Percentiles rank a stretch among this genome's conserved stretches.
phyloP scores from a whole-genome alignment of 495 filamentous ascomycete species.

The Xylaria bambusicola region DNA sequence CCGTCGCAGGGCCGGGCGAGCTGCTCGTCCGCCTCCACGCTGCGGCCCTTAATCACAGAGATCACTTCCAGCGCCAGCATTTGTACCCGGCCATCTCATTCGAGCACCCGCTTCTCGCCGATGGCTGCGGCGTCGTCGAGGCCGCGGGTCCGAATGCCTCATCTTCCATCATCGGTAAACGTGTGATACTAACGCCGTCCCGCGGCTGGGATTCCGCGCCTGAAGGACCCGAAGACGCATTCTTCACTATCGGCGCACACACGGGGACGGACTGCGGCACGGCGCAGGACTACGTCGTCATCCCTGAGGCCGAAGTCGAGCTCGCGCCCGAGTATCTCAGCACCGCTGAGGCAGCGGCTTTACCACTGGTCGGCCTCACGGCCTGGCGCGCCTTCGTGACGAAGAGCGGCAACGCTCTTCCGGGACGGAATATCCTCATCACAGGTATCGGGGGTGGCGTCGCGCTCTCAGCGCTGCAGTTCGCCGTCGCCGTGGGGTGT shows the following conservation, averaged over 20 bases:
- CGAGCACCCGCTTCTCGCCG: constrained; percentile 68
- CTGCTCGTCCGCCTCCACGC: constrained; percentile 71
- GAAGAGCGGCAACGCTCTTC: constrained; percentile 62
- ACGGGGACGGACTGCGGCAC: constrained; percentile 64
- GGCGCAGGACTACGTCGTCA: constrained; percentile 67
- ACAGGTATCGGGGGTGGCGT: constrained; percentile 84
- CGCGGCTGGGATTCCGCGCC: constrained; percentile 72
- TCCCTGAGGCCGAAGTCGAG: constrained; percentile 72
- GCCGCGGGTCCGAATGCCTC: constrained; percentile 55
- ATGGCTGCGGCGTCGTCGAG: constrained; percentile 75
- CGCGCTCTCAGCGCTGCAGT: constrained; percentile 68
- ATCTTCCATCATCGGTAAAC: constrained; percentile 53
- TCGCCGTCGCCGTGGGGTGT: constrained; percentile 65
- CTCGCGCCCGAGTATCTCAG: constrained; percentile 70
- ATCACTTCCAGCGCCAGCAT: constrained; percentile 88
- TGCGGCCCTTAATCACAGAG: constrained; percentile 86
- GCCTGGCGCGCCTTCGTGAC: constrained; percentile 80
- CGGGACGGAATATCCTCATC: constrained; percentile 66
- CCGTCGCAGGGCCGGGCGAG: constrained; percentile 62
- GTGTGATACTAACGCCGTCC: constrained; percentile 72
- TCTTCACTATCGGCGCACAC: constrained; percentile 73
- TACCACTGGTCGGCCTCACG: constrained; percentile 84
- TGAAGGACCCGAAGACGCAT: constrained; percentile 71
- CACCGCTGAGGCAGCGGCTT: constrained; percentile 71
- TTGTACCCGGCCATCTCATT: constrained; percentile 86